Evolutionary conservation across 2,329 filamentous ascomycete species (phyloP), one percentile per base, ranked within the genome.

Genomic region (Neonectria sp.): DNA sequence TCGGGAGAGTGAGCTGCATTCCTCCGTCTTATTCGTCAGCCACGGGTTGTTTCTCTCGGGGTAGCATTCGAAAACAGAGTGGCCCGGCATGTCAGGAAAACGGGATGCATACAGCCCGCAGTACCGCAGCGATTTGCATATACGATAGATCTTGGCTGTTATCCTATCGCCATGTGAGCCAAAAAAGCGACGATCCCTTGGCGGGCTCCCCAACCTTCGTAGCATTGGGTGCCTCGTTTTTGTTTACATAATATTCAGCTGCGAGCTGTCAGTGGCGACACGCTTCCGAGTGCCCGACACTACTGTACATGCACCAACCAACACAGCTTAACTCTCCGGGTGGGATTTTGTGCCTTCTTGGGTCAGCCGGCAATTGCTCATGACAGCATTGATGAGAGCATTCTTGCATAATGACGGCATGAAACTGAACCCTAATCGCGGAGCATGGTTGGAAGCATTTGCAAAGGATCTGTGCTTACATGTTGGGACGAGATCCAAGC

Each of bases 81-180:
- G 21, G 52, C n/a, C 46, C 35, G 13, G 37, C 48, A 53, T 24
- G n/a, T 37, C n/a, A 52, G 58, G 35, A 37, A 40, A 52, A 31
- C 29, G 27, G 31, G 31, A 33, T 40, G 58, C 37, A 61, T 56
- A 17, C n/a, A 29, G 8, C 37, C 15, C 45, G 46, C 56, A 58
- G 55, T 29, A 43, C 40, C 9, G 40, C 13, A 29, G 55, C 17
- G 24, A 55, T 59, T 45, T 72, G 46, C 53, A 67, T 63, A 59
- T 56, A 65, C 67, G 62, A 65, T 17, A 37, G 46, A 17, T 40
- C 45, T 55, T 25, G 29, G 24, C 37, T 27, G 17, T 33, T 57
- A 25, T 43, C 21, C 57, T 46, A 40, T 33, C 27, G 13, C 31
- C 17, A 45, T 43, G 29, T 33, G 29, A 8, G n/a, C 37, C 31